Evolutionary conservation across 192 early-diverging fungal genomes (phyloP).

Genomic region (Piromyces finnis): DNA sequence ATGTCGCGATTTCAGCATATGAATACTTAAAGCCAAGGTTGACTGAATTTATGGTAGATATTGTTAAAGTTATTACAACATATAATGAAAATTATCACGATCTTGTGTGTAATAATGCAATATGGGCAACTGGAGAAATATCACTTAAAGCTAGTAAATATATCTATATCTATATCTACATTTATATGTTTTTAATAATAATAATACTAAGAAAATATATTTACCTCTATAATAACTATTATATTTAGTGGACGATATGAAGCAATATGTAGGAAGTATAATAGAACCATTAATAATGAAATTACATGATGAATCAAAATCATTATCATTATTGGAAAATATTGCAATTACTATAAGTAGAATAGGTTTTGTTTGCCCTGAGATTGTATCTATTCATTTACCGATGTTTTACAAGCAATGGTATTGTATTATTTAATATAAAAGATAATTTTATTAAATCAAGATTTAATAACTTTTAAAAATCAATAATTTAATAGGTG

Average conservation of each 20-base stretch:
- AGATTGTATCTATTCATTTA: slow-evolving; percentile 67
- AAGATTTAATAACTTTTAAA: too few species aligned
- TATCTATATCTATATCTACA: slow-evolving; percentile 5
- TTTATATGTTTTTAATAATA: too few species aligned
- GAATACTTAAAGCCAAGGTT: slow-evolving; percentile 61
- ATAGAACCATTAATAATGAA: slow-evolving; percentile 71
- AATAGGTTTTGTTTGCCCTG: slow-evolving; percentile 69
- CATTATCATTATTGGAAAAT: slow-evolving; percentile 73
- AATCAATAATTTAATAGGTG: slow-evolving; percentile 8
- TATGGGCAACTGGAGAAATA: slow-evolving; percentile 96
- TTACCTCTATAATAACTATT: background rate
- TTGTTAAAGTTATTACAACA: slow-evolving; percentile 53
- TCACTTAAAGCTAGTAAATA: slow-evolving; percentile 54
- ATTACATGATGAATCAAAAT: slow-evolving; percentile 42
- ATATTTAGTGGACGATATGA: slow-evolving; percentile 45
- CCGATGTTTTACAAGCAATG: slow-evolving; percentile 66
- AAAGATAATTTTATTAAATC: too few species aligned
- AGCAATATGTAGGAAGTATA: slow-evolving; percentile 58
- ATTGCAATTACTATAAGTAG: slow-evolving; percentile 93
- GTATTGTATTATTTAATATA: too few species aligned
- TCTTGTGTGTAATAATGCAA: slow-evolving; percentile 77
- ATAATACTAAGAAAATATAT: too few species aligned
- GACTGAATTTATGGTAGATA: slow-evolving; percentile 57
- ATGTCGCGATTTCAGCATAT: slow-evolving; percentile 82
- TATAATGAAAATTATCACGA: slow-evolving; percentile 39